These are phyloP conservation scores for Heritiera littoralis DNA, from an alignment of 345 rosid genomes.

Conservation along the genomic window DNA sequence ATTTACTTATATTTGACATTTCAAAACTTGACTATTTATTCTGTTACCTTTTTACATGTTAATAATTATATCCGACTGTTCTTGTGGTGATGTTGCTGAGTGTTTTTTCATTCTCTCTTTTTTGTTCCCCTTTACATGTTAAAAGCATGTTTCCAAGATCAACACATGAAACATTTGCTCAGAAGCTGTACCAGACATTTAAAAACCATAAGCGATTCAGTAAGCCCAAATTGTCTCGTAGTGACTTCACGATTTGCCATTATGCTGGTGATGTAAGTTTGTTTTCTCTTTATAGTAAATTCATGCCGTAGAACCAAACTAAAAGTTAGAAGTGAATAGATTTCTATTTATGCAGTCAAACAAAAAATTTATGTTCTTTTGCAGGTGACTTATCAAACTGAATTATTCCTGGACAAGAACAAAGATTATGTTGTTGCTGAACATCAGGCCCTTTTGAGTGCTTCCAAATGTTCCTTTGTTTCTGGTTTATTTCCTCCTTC, in stretches of 20 bases:
- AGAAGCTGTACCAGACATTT: constrained; percentile 94
- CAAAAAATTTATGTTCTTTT: constrained; percentile 25
- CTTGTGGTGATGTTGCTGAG: constrained; percentile 26
- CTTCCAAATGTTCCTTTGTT: constrained; percentile 88
- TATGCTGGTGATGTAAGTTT: constrained; percentile 97
- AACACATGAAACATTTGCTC: constrained; percentile 97
- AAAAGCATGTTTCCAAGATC: constrained; percentile 97
- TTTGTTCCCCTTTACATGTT: neutral
- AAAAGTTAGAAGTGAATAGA: neutral
- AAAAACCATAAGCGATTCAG: constrained; percentile 86
- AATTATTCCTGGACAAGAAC: constrained; percentile 93
- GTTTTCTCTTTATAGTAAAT: constrained; percentile 24
- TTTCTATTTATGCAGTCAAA: constrained; percentile 13
- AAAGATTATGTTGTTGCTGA: constrained; percentile 98
- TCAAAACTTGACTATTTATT: neutral
- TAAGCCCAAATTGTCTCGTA: constrained; percentile 94
- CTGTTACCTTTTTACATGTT: neutral
- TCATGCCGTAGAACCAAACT: constrained; percentile 17
- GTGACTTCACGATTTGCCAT: constrained; percentile 96
- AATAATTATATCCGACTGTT: constrained; percentile 7
- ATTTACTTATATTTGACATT: constrained; percentile 5
- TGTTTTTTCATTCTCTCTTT: constrained; percentile 30
- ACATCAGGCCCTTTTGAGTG: constrained; percentile 88
- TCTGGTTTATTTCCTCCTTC: constrained; percentile 71
- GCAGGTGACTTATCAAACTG: constrained; percentile 98